Conservation (phyloP, 768 basidiomycete species). For the Lanmaoa rubissima region DNA sequence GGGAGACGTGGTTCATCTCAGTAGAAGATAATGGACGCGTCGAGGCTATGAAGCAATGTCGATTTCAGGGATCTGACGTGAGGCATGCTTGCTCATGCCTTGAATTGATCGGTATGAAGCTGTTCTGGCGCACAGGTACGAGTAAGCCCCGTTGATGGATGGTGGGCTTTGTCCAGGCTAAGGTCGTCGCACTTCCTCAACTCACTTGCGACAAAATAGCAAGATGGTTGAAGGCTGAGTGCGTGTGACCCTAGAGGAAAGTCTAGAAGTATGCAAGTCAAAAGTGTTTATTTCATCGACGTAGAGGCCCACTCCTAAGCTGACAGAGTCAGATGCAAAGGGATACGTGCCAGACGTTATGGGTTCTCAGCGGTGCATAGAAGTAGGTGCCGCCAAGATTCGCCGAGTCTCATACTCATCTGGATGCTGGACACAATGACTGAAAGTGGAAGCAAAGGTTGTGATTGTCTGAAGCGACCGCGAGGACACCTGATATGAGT, state of each 20-base stretch:
- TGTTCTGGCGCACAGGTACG: too few species aligned
- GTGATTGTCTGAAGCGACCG: too few species aligned
- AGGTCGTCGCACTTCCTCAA: neutral
- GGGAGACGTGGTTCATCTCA: too few species aligned
- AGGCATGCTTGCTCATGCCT: neutral
- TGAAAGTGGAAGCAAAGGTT: too few species aligned
- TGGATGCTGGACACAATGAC: neutral
- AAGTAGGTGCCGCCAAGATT: neutral
- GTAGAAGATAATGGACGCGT: neutral
- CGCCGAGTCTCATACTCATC: neutral
- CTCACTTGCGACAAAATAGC: neutral
- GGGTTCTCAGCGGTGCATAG: neutral
- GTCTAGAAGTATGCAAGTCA: neutral
- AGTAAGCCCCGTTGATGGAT: neutral
- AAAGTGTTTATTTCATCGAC: neutral
- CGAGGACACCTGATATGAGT: too few species aligned
- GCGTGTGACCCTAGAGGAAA: neutral
- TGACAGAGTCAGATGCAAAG: neutral
- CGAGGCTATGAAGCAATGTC: neutral
- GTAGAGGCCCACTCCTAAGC: neutral
- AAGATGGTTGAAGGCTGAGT: neutral
- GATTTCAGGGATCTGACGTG: neutral
- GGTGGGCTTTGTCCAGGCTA: neutral
- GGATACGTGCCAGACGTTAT: too few species aligned
- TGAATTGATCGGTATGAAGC: neutral